phyloP scores from a whole-genome alignment of 1,284 basidiomycete species.

The Schizopora paradoxa region DNA sequence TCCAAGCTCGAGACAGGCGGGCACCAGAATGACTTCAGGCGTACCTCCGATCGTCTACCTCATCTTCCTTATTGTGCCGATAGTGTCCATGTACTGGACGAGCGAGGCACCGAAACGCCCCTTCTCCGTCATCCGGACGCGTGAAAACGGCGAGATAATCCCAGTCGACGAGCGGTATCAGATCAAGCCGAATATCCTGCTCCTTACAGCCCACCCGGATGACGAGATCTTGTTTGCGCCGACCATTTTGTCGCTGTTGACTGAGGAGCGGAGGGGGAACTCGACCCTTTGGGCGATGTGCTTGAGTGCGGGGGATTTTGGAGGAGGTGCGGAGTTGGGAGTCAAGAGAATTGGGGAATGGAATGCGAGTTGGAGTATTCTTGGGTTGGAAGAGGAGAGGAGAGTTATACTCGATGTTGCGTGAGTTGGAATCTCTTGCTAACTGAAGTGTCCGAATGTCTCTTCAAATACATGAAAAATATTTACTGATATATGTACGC shows the following conservation, averaged over 20 bases:
- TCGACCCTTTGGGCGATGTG: constrained; percentile 5
- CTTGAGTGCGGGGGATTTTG: background rate
- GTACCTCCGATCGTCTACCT: constrained; percentile 2
- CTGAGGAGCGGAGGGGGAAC: constrained; percentile 2
- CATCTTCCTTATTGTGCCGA: constrained; percentile 12
- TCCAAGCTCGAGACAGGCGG: too few relatives aligned
- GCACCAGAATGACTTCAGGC: too few relatives aligned
- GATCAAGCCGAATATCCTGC: constrained; percentile 13
- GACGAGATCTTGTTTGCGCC: constrained; percentile 8
- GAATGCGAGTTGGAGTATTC: constrained; percentile 7
- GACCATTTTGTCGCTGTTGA: constrained; percentile 6
- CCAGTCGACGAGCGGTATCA: background rate
- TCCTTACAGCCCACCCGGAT: constrained; percentile 7
- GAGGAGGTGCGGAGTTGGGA: background rate
- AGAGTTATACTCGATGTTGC: constrained; percentile 11
- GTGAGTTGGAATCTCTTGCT: constrained; percentile 5
- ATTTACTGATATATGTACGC: background rate
- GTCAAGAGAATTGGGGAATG: constrained; percentile 6
- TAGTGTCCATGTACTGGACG: constrained; percentile 14
- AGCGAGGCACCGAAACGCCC: constrained; percentile 13
- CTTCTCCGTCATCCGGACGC: constrained; percentile 9
- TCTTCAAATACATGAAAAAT: background rate
- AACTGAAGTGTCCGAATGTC: background rate
- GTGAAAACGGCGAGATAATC: background rate
- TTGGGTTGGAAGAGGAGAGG: constrained; percentile 8